Percentiles rank a stretch among this genome's conserved stretches.
phyloP scores from a whole-genome alignment of 2,329 filamentous ascomycete species.

The Atkinsonella hypoxylon region DNA sequence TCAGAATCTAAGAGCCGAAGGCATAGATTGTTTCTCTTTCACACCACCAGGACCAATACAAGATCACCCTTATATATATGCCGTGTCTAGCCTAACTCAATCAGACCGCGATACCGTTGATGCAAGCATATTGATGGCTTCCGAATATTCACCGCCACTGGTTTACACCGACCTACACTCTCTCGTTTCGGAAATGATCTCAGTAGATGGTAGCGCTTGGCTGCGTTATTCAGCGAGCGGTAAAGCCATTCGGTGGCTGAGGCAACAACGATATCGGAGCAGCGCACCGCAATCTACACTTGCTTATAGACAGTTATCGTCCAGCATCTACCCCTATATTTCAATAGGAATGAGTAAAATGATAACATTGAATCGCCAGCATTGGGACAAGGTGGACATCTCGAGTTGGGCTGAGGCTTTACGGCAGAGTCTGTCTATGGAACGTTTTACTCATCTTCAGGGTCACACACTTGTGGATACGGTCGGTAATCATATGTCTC shows the following conservation, averaged over 20 bases:
- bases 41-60: slow-evolving; percentile 21
- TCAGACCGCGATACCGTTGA: slow-evolving; percentile 78
- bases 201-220: slow-evolving; percentile 65
- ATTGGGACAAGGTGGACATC: slow-evolving; percentile 21
- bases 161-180: slow-evolving; percentile 58
- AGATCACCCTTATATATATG: slow-evolving; percentile 43
- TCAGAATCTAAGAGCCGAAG: slow-evolving; percentile 41
- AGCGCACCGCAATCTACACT: slow-evolving; percentile 6
- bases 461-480: neutral
- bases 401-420: slow-evolving; percentile 26
- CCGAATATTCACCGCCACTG: slow-evolving; percentile 77
- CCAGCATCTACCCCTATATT: neutral
- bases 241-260: slow-evolving; percentile 66
- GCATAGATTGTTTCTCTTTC: slow-evolving; percentile 58
- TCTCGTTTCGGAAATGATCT: slow-evolving; percentile 65
- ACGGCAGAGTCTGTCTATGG: slow-evolving; percentile 22
- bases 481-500: slow-evolving; percentile 4
- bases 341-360: neutral
- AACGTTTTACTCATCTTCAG: slow-evolving; percentile 14
- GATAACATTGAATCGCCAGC: slow-evolving; percentile 8
- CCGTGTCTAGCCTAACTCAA: slow-evolving; percentile 62
- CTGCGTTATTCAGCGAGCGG: slow-evolving; percentile 72
- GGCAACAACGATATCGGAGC: slow-evolving; percentile 14
- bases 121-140: slow-evolving; percentile 83
- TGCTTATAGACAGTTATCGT: neutral